Evolutionary conservation across 1,284 basidiomycete species (phyloP), one percentile per base, ranked within the genome.

Genomic region (Microbotryum saponariae): DNA sequence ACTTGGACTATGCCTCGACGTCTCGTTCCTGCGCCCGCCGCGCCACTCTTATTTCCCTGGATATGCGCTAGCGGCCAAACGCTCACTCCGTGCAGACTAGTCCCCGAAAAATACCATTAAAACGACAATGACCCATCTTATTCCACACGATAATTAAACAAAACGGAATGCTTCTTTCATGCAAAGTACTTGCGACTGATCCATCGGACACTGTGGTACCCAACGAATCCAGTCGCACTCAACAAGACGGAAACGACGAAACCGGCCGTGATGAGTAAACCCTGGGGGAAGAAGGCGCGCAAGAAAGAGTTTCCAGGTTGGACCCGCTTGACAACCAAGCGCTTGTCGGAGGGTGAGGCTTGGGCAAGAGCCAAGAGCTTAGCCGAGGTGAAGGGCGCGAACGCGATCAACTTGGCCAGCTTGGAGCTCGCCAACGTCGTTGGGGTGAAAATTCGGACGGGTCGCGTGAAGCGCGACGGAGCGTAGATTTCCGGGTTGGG

Each of bases 231-330:
- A 7, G 50, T 51, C 9, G 33, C 18, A 25, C 59, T 54, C 27
- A 60, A 37, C 6, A 60, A 25, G 27, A 48, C 18, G 9, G 42
- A 21, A 10, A 54, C 6, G 14, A 60, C 44, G 33, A 54, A 31
- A 5, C 59, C 59, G 42, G 55, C 48, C 16, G 48, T 51, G 47
- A 60, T 20, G 37, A 60, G 51, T 12, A 60, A 25, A 12, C 59
- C 59, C 37, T 60, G 59, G 25, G 53, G 54, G 59, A 60, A 60
- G 42, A 60, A 60, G 21, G 53, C 54, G 5, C 59, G 29, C 29
- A 51, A 25, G 25, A 60, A 44, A 12, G 49, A 21, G 54, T 56
- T 31, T 4, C 47, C 25, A 21, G 50, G 54, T 14, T 48, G 21
- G 12, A 33, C n/a, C 23, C 59, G 59, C 29, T 25, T 50, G 33